These are phyloP conservation scores for Rauvolfia tetraphylla DNA, from an alignment of 257 asterid species.

Conservation along the genomic window DNA sequence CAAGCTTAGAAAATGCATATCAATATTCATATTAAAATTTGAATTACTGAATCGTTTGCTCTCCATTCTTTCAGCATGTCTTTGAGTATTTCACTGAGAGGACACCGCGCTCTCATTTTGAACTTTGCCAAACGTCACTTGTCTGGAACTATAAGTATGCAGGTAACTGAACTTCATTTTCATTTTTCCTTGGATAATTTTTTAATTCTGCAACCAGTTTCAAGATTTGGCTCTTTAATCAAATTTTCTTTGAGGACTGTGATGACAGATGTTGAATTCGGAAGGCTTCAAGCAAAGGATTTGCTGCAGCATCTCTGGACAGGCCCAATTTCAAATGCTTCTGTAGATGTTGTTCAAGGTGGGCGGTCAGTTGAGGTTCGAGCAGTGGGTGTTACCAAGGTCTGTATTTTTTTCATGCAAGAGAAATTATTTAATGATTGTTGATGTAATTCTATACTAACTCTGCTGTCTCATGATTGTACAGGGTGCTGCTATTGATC, in stretches of 20 bases:
- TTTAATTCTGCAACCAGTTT: background rate
- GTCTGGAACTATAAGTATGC: conserved; percentile 91
- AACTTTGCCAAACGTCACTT: conserved; percentile 81
- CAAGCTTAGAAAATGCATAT: background rate
- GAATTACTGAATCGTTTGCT: background rate
- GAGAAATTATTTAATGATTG: conserved; percentile 3
- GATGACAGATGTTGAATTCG: conserved; percentile 74
- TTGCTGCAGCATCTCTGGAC: conserved; percentile 90
- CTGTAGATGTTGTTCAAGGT: conserved; percentile 90
- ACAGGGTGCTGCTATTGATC: conserved; percentile 98
- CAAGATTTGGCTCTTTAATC: conserved; percentile 6
- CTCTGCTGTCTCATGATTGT: conserved; percentile 9
- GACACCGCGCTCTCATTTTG: conserved; percentile 88
- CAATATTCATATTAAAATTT: background rate
- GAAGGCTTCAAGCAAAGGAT: conserved; percentile 88
- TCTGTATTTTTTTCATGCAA: conserved; percentile 21
- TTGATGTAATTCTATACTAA: background rate
- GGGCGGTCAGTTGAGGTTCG: conserved; percentile 90
- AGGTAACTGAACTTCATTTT: conserved; percentile 40
- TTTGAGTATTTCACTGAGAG: conserved; percentile 90
- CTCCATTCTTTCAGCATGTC: conserved; percentile 57
- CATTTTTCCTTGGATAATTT: too few species aligned
- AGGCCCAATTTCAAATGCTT: conserved; percentile 92
- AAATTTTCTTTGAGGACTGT: conserved; percentile 6
- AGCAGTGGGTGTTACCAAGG: conserved; percentile 92